Evolutionary conservation across 1,139 yeast genomes (phyloP), one percentile per base, ranked within the genome.

Genomic region (Blastobotrys serpentis): DNA sequence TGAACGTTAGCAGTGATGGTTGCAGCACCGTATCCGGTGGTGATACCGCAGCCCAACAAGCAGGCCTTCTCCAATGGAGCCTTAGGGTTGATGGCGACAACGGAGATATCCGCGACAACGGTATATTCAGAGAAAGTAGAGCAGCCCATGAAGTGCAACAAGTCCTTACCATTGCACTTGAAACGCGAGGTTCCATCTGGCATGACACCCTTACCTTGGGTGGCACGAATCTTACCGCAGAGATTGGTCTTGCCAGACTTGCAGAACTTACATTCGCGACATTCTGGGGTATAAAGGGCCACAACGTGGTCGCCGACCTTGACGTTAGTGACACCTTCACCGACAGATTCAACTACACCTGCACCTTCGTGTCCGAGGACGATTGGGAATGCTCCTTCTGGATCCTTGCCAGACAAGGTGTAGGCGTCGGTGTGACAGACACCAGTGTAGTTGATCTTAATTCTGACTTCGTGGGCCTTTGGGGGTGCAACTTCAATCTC

Each of bases 401-500:
- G 95, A 70, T 92, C 98, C 51, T 75, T 78, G 50, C 98, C 99
- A 48, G 95, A 84, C 59, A 92, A 77, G 10, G 98, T 90, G 76
- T 84, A 94, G 40, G 97, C 98, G 67, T 92, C 99, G 42, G 99
- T 92, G 75, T 92, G 98, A 70, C 99, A 92, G 42, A 92, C 96
- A 66, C 98, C 98, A 36, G 97, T 86, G 73, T 86, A 78, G 47
- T 76, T 75, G 53, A 92, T 73, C 72, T 88, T 86, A 70, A 92
- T 86, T 69, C 98, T 85, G 47, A 92, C 98, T 73, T 92, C 99
- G 66, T 92, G 96, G 43, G 97, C 96, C 67, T 80, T 84, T 59
- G 98, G 99, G 30, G 98, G 88, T 25, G 79, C 84, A 41, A 94
- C 98, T 65, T 85, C 90, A 57, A 92, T 77, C 51, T 86, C 88